Conservation (phyloP, 2,329 filamentous ascomycete species). For the Monilinia aucupariae region DNA sequence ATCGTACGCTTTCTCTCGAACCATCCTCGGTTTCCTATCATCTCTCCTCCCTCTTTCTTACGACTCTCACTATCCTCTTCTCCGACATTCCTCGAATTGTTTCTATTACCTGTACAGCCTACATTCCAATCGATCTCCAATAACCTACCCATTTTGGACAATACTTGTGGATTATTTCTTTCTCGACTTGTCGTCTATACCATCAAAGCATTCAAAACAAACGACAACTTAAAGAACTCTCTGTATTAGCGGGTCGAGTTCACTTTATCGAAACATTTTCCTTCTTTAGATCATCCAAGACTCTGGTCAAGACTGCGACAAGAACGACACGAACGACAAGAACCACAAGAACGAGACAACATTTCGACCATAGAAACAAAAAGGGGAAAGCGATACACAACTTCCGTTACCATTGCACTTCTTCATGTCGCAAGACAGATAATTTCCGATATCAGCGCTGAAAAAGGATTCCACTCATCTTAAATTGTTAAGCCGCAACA, state of each 20-base stretch:
- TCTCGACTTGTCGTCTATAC: conserved; percentile 28
- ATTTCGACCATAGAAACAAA: neutral
- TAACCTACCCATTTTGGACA: conserved; percentile 12
- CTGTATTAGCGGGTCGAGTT: neutral
- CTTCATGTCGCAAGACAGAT: conserved; percentile 16
- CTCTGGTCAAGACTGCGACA: neutral
- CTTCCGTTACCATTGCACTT: neutral
- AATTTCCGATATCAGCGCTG: conserved; percentile 11
- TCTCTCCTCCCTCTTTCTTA: too few relatives aligned
- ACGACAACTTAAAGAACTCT: conserved; percentile 11
- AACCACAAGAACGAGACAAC: conserved; percentile 3
- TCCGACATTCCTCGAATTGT: conserved; percentile 6
- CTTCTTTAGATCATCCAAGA: neutral
- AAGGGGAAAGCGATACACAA: conserved; percentile 15
- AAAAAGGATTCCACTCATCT: conserved; percentile 6
- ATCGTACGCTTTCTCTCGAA: too few relatives aligned
- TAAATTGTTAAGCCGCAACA: conserved; percentile 21
- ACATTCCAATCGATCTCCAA: conserved; percentile 15
- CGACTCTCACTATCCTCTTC: neutral
- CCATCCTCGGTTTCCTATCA: too few relatives aligned
- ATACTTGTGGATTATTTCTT: conserved; percentile 12
- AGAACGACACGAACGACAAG: neutral
- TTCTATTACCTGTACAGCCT: conserved; percentile 9
- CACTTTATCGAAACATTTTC: neutral
- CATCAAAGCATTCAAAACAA: conserved; percentile 43